Base-by-base conservation (phyloP, 768 basidiomycete genomes). In the Lentinula raphanica region DNA sequence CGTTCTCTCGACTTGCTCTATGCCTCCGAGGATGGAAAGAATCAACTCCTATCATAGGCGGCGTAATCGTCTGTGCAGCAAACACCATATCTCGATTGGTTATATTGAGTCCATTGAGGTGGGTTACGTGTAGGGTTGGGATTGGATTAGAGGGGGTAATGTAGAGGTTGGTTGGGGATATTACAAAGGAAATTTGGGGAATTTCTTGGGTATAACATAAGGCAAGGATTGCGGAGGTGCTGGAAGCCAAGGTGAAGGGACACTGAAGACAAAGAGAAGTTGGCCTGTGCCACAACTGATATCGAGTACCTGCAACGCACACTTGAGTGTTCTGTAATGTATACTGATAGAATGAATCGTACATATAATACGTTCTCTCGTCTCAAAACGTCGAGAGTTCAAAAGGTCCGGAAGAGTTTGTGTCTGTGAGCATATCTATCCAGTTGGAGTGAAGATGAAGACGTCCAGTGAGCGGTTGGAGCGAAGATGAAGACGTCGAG, bases 211-310 rank as follows among this genome's bases (percentile, higher is more conserved):
- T 2, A 29, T 64, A 40, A 27, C 51, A 25, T 73, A 70, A n/a
- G 74, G 69, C 36, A 80, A 54, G 1, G 69, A 64, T 7, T 64
- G 45, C 23, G 76, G 73, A 2, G 77, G 77, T 19, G 82, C 67
- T 42, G 74, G 61, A 23, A 87, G 79, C 82, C 88, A 88, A 0
- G 87, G 85, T 1, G 92, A 84, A 0, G 92, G 87, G 65, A 89
- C 85, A 62, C 82, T 82, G 11, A 95, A 81, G 9, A 84, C 79
- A 0, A 75, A 68, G 13, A 94, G 80, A 7, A 94, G 77, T 38
- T 84, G 76, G 21, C 92, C 92, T 69, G 90, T 84, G 39, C 92
- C 92, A 63, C 92, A 95, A 3, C 92, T 93, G 27, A 92, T 75
- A 64, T 95, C 92, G 49, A 93, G 74, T 6, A 94, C 77, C 90